A percentile compares a stretch with the other conserved stretches of the same genome.
These are phyloP conservation scores for Ramicandelaber brevisporus DNA, from an alignment of 192 early-diverging fungal species.

Conservation along the genomic window DNA sequence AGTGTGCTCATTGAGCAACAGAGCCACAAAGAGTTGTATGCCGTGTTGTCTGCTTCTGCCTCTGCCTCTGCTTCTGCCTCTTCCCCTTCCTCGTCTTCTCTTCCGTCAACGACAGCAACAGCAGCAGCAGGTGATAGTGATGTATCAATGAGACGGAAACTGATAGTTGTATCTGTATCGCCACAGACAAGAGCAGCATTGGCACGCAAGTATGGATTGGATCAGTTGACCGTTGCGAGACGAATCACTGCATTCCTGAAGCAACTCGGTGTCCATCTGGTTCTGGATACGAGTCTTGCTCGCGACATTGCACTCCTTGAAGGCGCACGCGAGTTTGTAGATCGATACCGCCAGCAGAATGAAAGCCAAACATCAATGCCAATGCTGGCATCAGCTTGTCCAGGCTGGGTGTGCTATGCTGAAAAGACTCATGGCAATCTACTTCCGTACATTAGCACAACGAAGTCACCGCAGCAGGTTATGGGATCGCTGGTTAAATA, in stretches of 20 bases:
- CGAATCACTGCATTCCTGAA: slow-evolving; percentile 54
- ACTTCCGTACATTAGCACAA: slow-evolving; percentile 64
- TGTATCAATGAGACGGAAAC: too few species aligned
- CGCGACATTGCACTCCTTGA: slow-evolving; percentile 70
- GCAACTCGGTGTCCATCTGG: slow-evolving; percentile 51
- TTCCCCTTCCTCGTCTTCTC: too few species aligned
- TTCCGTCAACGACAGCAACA: too few species aligned
- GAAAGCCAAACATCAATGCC: slow-evolving; percentile 15
- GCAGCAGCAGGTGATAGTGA: too few species aligned
- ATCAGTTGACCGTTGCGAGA: slow-evolving; percentile 36
- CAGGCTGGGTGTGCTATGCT: slow-evolving; percentile 96
- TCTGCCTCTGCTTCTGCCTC: slow-evolving; percentile 7
- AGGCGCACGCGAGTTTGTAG: slow-evolving; percentile 70
- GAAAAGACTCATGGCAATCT: slow-evolving; percentile 90
- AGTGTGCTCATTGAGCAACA: slow-evolving; percentile 80
- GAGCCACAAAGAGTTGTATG: slow-evolving; percentile 67
- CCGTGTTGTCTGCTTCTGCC: slow-evolving; percentile 30
- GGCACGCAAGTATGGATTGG: slow-evolving; percentile 55
- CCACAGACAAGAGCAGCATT: slow-evolving; percentile 80
- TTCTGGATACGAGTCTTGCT: slow-evolving; percentile 75
- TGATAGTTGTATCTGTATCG: slow-evolving; percentile 72
- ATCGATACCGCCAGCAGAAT: slow-evolving; percentile 24
- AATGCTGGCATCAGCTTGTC: slow-evolving; percentile 36
- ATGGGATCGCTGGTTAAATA: slow-evolving; percentile 88
- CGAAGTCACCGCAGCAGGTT: slow-evolving; percentile 92